Base-by-base conservation (phyloP, 2,329 filamentous ascomycete genomes). In the Hymenoscyphus scutula region DNA sequence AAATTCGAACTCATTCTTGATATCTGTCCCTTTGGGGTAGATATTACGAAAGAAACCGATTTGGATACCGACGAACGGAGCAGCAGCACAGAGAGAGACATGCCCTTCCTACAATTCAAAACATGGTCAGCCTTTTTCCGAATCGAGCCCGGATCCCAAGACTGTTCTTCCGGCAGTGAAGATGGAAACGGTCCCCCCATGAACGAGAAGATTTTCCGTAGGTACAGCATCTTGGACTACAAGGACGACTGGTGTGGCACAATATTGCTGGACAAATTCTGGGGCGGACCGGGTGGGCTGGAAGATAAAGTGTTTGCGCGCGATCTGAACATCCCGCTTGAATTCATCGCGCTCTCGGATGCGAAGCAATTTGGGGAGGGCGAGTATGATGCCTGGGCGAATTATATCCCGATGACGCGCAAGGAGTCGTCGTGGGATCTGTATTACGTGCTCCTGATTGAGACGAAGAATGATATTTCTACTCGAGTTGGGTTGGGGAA, bases 271-370 rank as follows among this genome's bases (percentile, higher is more conserved):
- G 61, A 71, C 13, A 60, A 62, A 8, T 23, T 62, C 6, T 72
- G 69, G 69, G 55, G 68, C 3, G 27, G 32, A 4, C 53, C 32
- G 5, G 53, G 68, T 4, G 27, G 32, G 15, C 53, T 55, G 5
- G 53, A 55, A 15, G 29, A 6, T 3, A 2, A 2, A 0, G 53
- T 29, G 2, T 27, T 6, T 0, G 32, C 23, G n/a, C 23, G 53
- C 19, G 53, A 55, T 27, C n/a, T 55, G 23, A 55, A 55, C 53
- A 17, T 55, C 1, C 53, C 53, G 3, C 53, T 55, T 23, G 66
- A 72, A 19, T 74, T 76, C 60, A 71, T 76, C 37, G 74, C 76
- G 5, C 67, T 77, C 11, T 75, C 72, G 0, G 72, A 76, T 2
- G 74, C 75, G 3, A 75, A 74, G 60, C 56, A 58, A 0, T 76